Conservation (phyloP, 2,329 filamentous ascomycete genomes). For the Boeremia exigua region DNA sequence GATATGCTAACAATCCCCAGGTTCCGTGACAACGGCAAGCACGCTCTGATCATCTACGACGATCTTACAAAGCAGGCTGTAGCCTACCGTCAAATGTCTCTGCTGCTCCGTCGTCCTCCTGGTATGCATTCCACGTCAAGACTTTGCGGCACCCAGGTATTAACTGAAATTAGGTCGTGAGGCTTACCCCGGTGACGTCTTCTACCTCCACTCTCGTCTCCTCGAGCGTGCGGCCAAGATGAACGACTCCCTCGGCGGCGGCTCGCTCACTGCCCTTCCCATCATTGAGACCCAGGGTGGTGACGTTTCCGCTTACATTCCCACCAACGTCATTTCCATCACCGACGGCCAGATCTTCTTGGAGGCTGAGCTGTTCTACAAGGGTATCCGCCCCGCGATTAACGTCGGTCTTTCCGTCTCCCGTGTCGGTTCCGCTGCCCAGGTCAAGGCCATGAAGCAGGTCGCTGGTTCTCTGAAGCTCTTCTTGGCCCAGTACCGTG, state of each 20-base stretch:
- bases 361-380: slow-evolving; percentile 99
- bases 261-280: slow-evolving; percentile 95
- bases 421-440: slow-evolving; percentile 98
- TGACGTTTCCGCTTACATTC: slow-evolving; percentile 99
- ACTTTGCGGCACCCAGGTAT: no score
- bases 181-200: slow-evolving; percentile 89
- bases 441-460: slow-evolving; percentile 99
- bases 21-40: slow-evolving; percentile 85
- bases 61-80: slow-evolving; percentile 98
- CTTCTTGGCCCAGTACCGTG: slow-evolving; percentile 99
- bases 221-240: slow-evolving; percentile 99
- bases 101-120: slow-evolving; percentile 96
- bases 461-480: slow-evolving; percentile 99
- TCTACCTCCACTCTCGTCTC: slow-evolving; percentile 70
- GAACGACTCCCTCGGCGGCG: slow-evolving; percentile 92
- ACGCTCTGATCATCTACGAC: slow-evolving; percentile 90
- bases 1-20: slow-evolving; percentile 1
- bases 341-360: slow-evolving; percentile 99
- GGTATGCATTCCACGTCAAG: no score
- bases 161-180: slow-evolving; percentile 92
- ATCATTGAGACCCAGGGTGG: slow-evolving; percentile 98
- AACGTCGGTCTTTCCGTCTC: slow-evolving; percentile 99
- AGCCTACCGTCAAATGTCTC: slow-evolving; percentile 98
- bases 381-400: slow-evolving; percentile 99
- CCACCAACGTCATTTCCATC: slow-evolving; percentile 99